These are phyloP conservation scores for Cadophora malorum DNA, from an alignment of 2,329 filamentous ascomycete genomes.

Conservation along the genomic window DNA sequence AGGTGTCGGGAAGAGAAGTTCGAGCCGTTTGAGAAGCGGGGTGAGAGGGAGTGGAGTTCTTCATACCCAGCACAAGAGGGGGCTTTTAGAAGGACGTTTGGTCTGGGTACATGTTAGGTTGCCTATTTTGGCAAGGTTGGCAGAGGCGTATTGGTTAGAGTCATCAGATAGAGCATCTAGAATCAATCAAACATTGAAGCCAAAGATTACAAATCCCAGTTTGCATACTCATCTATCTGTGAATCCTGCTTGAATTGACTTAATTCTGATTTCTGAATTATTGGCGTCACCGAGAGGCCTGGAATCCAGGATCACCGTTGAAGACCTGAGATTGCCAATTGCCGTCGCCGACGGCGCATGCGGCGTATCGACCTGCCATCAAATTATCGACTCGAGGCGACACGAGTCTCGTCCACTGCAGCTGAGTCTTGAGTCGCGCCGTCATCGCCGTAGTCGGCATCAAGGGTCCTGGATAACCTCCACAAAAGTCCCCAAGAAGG, in stretches of 20 bases:
- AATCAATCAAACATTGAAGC: slow-evolving; percentile 18
- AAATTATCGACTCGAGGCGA: neutral
- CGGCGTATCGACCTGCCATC: slow-evolving; percentile 1
- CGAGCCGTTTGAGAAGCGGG: slow-evolving; percentile 36
- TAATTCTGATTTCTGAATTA: neutral
- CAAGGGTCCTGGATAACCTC: neutral
- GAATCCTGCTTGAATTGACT: neutral
- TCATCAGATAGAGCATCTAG: slow-evolving; percentile 18
- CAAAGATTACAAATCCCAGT: neutral
- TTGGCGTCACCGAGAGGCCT: neutral
- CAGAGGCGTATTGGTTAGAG: slow-evolving; percentile 16
- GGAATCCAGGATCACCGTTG: neutral
- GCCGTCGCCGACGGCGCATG: neutral
- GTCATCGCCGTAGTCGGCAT: slow-evolving; percentile 13
- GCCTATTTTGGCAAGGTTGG: neutral
- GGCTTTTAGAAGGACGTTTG: slow-evolving; percentile 32
- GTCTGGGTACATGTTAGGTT: slow-evolving; percentile 31
- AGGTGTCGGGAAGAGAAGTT: slow-evolving; percentile 44
- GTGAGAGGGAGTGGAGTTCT: slow-evolving; percentile 34
- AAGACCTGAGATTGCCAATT: neutral
- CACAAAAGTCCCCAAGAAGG: neutral
- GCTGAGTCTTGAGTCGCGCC: slow-evolving; percentile 3
- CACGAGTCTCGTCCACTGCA: neutral
- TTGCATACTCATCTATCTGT: neutral
- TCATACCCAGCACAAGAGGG: slow-evolving; percentile 29